These are phyloP conservation scores for Ramularia collo-cygni DNA, from an alignment of 2,329 filamentous ascomycete species.

Conservation along the genomic window DNA sequence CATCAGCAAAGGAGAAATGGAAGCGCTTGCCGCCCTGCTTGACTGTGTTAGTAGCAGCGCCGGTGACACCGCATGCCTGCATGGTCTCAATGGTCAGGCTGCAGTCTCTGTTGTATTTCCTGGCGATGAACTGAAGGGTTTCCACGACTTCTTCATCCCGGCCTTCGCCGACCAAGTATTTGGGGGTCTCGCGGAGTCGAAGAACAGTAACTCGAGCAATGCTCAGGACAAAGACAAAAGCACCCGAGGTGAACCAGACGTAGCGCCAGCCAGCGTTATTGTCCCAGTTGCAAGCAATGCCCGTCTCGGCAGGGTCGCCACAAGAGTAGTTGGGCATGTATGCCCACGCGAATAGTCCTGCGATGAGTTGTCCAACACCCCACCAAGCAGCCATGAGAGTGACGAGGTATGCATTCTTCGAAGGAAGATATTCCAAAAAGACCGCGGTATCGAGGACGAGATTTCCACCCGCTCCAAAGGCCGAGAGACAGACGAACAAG, in stretches of 20 bases:
- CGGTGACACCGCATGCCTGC: constrained; percentile 38
- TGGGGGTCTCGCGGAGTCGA: constrained; percentile 50
- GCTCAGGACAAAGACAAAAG: constrained; percentile 48
- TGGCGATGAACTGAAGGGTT: constrained; percentile 44
- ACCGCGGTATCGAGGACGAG: constrained; percentile 57
- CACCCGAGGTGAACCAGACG: constrained; percentile 48
- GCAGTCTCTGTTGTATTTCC: constrained; percentile 48
- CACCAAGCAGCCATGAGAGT: constrained; percentile 56
- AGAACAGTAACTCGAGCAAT: constrained; percentile 49
- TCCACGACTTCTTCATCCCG: constrained; percentile 46
- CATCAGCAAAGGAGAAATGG: constrained; percentile 33
- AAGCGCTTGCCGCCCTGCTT: constrained; percentile 26
- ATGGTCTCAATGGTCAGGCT: constrained; percentile 46
- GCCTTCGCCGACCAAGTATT: constrained; percentile 49
- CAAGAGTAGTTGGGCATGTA: constrained; percentile 48
- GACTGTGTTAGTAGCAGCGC: constrained; percentile 14
- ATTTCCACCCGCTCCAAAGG: constrained; percentile 60
- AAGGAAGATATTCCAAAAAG: constrained; percentile 52
- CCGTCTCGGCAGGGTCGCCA: constrained; percentile 24
- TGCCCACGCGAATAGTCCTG: constrained; percentile 49
- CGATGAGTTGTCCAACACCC: constrained; percentile 46
- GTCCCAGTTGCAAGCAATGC: constrained; percentile 38
- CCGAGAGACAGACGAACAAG: constrained; percentile 55
- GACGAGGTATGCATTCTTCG: constrained; percentile 57
- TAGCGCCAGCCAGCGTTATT: constrained; percentile 55